Percentiles rank a stretch among this genome's conserved stretches.
phyloP scores from a whole-genome alignment of 495 filamentous ascomycete genomes.

The Aspergillus saccharolyticus region DNA sequence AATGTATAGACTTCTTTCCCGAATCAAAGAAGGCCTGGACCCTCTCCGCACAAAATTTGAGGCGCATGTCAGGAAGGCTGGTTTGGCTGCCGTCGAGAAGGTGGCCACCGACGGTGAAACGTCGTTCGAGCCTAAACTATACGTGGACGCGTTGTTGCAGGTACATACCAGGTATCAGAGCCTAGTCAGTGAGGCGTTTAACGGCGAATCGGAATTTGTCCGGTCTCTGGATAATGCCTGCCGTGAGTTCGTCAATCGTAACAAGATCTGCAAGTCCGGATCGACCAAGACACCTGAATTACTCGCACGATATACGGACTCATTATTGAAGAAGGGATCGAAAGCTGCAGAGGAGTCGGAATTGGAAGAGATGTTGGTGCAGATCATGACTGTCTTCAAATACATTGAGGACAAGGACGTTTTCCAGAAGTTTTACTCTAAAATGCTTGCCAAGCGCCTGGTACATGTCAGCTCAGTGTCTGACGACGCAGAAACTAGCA shows the following conservation, averaged over 20 bases:
- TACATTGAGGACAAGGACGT: constrained; percentile 99
- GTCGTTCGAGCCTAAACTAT: constrained; percentile 89
- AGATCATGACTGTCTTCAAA: constrained; percentile 99
- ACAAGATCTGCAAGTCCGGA: constrained; percentile 86
- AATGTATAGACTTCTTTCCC: constrained; percentile 89
- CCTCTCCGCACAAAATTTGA: constrained; percentile 87
- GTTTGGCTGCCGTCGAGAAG: constrained; percentile 83
- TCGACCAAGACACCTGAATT: constrained; percentile 91
- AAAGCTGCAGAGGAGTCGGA: constrained; percentile 89
- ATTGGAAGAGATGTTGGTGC: constrained; percentile 81
- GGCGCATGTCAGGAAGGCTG: constrained; percentile 84
- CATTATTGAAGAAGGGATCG: constrained; percentile 85
- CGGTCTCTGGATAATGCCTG: constrained; percentile 95
- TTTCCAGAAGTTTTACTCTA: constrained; percentile 99
- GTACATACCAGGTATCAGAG: constrained; percentile 90
- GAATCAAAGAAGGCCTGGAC: constrained; percentile 89
- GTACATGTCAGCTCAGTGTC: constrained; percentile 93
- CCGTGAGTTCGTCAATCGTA: constrained; percentile 95
- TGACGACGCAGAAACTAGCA: constrained; percentile 95
- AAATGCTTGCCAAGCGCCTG: constrained; percentile 89
- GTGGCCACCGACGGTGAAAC: constrained; percentile 77
- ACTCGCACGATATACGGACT: constrained; percentile 93
- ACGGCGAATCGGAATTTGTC: constrained; percentile 94
- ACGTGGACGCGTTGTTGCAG: constrained; percentile 90
- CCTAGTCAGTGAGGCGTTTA: constrained; percentile 88